These are phyloP conservation scores for Capsella bursapastoris DNA, from an alignment of 345 rosid genomes.

Conservation along the genomic window DNA sequence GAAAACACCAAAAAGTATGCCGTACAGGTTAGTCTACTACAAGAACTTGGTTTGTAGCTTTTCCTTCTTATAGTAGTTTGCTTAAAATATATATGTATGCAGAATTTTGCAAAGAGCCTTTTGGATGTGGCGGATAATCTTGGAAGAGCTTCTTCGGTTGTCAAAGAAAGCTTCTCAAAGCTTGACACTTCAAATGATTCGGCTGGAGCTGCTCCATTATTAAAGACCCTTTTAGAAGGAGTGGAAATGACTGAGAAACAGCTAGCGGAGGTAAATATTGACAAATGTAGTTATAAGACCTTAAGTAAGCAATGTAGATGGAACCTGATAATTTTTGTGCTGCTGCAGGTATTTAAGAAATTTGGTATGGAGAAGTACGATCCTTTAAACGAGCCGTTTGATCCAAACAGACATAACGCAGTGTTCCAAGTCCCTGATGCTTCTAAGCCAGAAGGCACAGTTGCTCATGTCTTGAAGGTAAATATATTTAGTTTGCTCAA, in stretches of 20 bases:
- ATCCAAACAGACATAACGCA: constrained; percentile 89
- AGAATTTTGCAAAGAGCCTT: constrained; percentile 85
- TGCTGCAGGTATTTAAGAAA: constrained; percentile 71
- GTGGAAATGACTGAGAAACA: constrained; percentile 98
- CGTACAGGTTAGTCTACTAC: constrained; percentile 62
- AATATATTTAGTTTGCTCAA: not conserved
- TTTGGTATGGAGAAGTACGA: constrained; percentile 75
- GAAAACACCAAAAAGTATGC: constrained; percentile 91
- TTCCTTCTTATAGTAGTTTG: not conserved
- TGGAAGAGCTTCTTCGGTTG: constrained; percentile 90
- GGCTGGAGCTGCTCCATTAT: constrained; percentile 61
- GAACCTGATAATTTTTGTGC: not conserved
- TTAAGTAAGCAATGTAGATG: not conserved
- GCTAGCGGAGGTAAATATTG: constrained; percentile 63
- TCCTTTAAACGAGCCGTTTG: constrained; percentile 84
- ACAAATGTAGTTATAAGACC: not conserved
- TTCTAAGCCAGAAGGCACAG: constrained; percentile 83
- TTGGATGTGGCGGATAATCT: constrained; percentile 95
- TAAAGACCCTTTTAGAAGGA: constrained; percentile 87
- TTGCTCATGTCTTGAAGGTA: constrained; percentile 90
- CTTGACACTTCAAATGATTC: constrained; percentile 64
- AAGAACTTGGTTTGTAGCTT: not conserved
- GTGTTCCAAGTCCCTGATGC: constrained; percentile 76
- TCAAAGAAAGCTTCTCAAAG: constrained; percentile 75
- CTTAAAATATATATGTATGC: constrained; percentile 11